phyloP scores from a whole-genome alignment of 129 eudicot genomes.

The Solidago caesia region DNA sequence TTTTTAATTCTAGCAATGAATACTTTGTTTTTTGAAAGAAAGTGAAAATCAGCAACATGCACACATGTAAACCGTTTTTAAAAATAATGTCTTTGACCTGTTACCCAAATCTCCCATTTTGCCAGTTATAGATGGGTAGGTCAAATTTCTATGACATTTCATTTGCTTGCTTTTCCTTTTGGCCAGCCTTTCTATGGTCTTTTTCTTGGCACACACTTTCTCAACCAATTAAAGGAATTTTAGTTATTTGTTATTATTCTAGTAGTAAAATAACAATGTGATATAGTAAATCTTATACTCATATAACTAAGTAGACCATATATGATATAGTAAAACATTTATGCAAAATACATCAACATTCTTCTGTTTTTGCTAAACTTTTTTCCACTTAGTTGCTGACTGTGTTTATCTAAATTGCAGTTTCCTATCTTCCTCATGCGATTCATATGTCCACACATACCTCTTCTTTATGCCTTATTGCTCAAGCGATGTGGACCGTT shows the following conservation, averaged over 20 bases:
- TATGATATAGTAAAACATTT: background rate
- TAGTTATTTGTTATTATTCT: background rate
- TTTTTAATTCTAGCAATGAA: no score
- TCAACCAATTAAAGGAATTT: background rate
- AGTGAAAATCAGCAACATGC: background rate
- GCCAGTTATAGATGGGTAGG: background rate
- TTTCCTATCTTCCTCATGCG: constrained; percentile 83
- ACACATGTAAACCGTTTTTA: background rate
- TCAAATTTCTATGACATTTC: constrained; percentile 6
- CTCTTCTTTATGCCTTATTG: constrained; percentile 73
- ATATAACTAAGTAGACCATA: background rate
- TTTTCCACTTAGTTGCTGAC: constrained; percentile 16
- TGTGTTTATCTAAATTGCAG: constrained; percentile 36
- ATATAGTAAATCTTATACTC: background rate
- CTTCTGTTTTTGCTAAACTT: constrained; percentile 1
- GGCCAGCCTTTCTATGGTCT: background rate
- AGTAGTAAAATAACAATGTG: background rate
- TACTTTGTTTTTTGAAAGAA: background rate
- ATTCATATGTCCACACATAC: constrained; percentile 87
- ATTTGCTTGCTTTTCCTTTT: constrained; percentile 11
- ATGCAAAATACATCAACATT: background rate
- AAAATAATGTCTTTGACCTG: background rate
- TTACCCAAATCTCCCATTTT: background rate
- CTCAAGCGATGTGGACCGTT: constrained; percentile 91
- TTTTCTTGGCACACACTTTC: background rate